phyloP scores from a whole-genome alignment of 1,284 basidiomycete species.

The Apiotrichum gracile region DNA sequence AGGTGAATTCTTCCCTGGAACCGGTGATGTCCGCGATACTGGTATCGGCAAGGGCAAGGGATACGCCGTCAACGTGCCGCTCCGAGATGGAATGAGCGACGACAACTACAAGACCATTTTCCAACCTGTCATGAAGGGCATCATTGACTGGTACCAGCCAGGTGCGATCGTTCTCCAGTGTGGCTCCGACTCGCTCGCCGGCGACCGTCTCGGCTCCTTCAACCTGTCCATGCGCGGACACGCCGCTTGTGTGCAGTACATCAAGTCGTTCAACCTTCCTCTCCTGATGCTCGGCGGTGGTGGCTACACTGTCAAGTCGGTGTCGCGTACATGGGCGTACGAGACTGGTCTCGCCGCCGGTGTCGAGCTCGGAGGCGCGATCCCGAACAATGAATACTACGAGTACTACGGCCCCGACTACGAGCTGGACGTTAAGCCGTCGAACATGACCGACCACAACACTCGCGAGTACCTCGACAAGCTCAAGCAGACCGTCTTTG shows the following conservation, averaged over 20 bases:
- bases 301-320: constrained; percentile 98
- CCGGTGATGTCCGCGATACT: constrained; percentile 88
- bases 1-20: constrained; percentile 88
- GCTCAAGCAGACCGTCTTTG: constrained; percentile 84
- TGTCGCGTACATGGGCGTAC: constrained; percentile 94
- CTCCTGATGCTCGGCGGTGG: constrained; percentile 90
- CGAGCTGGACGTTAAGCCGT: constrained; percentile 89
- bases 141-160: constrained; percentile 94
- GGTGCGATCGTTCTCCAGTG: constrained; percentile 96
- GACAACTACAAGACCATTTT: constrained; percentile 94
- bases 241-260: constrained; percentile 93
- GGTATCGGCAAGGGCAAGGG: constrained; percentile 89
- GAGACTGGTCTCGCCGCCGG: constrained; percentile 97
- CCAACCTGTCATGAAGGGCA: constrained; percentile 87
- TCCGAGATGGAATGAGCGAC: constrained; percentile 93
- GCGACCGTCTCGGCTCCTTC: constrained; percentile 92
- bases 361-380: constrained; percentile 82
- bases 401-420: constrained; percentile 99
- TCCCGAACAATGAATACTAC: constrained; percentile 96
- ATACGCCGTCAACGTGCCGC: constrained; percentile 89
- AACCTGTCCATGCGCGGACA: constrained; percentile 98
- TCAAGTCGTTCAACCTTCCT: constrained; percentile 93
- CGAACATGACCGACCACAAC: constrained; percentile 95
- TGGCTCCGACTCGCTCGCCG: constrained; percentile 95
- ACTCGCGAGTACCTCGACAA: constrained; percentile 88